phyloP scores from a whole-genome alignment of 306 rosid genomes.

The Cucurbita argyrosperma region DNA sequence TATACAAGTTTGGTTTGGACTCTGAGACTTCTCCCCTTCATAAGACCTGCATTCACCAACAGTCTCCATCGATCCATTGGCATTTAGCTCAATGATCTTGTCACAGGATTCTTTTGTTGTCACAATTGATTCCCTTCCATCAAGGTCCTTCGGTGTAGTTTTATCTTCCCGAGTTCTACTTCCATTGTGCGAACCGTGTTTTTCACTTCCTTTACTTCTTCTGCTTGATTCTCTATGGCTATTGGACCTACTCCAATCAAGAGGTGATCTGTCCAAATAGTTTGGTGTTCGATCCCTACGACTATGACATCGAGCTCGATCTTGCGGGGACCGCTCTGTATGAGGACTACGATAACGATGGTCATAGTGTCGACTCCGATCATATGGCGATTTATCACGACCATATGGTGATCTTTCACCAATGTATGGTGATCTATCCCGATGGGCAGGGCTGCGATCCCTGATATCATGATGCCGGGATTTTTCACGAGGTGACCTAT shows the following conservation, averaged over 20 bases:
- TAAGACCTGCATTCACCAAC: constrained; percentile 20
- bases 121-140: constrained; percentile 21
- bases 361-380: constrained; percentile 58
- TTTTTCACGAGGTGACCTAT: constrained; percentile 74
- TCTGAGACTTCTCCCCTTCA: constrained; percentile 40
- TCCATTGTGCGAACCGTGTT: constrained; percentile 24
- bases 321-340: constrained; percentile 49
- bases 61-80: constrained; percentile 29
- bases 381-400: constrained; percentile 48
- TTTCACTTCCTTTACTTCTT: constrained; percentile 40
- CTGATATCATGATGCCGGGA: constrained; percentile 52
- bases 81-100: constrained; percentile 23
- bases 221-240: constrained; percentile 31
- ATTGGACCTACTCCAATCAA: constrained; percentile 30
- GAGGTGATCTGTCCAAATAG: constrained; percentile 48
- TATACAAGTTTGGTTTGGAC: constrained; percentile 33
- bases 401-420: constrained; percentile 53
- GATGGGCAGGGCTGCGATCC: constrained; percentile 47
- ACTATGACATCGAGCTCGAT: constrained; percentile 37
- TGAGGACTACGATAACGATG: constrained; percentile 51
- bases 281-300: constrained; percentile 49
- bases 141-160: constrained; percentile 33
- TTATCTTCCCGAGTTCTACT: constrained; percentile 50
- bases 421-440: constrained; percentile 11
- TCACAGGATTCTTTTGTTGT: constrained; percentile 45